These are phyloP conservation scores for Musa itinerans DNA, from an alignment of 176 grass and related monocot species.

Conservation along the genomic window DNA sequence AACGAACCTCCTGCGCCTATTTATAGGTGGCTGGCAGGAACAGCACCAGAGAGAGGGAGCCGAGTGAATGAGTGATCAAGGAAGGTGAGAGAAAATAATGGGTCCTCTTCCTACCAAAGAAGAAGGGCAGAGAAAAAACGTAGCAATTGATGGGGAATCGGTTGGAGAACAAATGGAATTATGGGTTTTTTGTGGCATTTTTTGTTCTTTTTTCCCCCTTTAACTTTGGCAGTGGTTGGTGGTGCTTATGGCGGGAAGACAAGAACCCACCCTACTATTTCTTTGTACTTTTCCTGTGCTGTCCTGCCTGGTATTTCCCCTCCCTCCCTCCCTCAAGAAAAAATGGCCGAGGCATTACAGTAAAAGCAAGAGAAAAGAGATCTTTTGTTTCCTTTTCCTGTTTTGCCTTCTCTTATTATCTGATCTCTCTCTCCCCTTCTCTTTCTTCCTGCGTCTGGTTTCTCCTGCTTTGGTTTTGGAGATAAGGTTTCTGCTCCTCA, in stretches of 20 bases:
- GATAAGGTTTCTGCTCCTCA: no score
- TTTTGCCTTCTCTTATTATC: neutral
- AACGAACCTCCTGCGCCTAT: conserved; percentile 22
- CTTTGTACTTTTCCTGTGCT: neutral
- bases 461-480: no score
- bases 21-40: conserved; percentile 28
- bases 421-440: no score
- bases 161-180: no score
- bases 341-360: neutral
- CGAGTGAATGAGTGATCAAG: no score
- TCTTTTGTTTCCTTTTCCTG: neutral
- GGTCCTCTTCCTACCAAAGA: no score
- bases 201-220: no score
- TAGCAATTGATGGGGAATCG: no score
- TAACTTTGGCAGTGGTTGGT: neutral
- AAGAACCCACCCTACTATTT: neutral
- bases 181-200: no score
- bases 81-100: no score
- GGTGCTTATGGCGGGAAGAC: neutral
- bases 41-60: neutral
- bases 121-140: no score
- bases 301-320: neutral
- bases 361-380: neutral
- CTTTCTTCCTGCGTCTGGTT: no score
- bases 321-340: neutral